phyloP scores from a whole-genome alignment of 2,329 filamentous ascomycete species.

The Coniochaeta pulveracea region DNA sequence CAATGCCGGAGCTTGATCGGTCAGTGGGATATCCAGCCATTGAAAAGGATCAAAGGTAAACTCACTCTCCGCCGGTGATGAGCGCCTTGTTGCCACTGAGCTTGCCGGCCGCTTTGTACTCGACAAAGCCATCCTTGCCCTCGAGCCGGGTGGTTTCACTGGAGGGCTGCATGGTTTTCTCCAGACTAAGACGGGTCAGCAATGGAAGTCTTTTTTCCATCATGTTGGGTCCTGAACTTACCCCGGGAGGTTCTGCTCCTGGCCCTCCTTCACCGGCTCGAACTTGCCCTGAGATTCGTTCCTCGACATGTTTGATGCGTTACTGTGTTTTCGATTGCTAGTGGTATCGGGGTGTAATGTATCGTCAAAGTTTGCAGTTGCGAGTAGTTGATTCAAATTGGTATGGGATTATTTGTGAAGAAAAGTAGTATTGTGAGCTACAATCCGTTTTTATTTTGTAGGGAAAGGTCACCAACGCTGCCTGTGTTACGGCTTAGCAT shows the following conservation, averaged over 20 bases:
- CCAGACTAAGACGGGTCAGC: slow-evolving; percentile 14
- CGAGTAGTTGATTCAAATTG: too few species aligned
- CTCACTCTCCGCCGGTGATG: slow-evolving; percentile 45
- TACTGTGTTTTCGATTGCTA: too few species aligned
- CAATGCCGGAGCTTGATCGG: slow-evolving; percentile 36
- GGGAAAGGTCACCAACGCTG: too few species aligned
- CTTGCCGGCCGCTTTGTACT: slow-evolving; percentile 33
- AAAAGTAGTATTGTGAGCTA: too few species aligned
- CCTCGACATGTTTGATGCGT: too few species aligned
- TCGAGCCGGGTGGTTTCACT: slow-evolving; percentile 29
- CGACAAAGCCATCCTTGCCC: slow-evolving; percentile 22
- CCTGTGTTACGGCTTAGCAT: too few species aligned
- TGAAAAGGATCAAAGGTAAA: slow-evolving; percentile 3
- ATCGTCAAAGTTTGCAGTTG: too few species aligned
- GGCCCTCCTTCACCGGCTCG: slow-evolving; percentile 19
- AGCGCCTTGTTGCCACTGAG: slow-evolving; percentile 37
- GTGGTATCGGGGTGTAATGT: too few species aligned
- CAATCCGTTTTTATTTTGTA: too few species aligned
- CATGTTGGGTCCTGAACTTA: slow-evolving; percentile 7
- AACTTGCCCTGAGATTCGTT: slow-evolving; percentile 22
- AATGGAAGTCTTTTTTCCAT: neutral
- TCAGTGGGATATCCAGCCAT: neutral
- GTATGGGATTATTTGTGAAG: too few species aligned
- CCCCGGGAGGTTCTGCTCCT: slow-evolving; percentile 26
- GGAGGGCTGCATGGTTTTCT: slow-evolving; percentile 24